Evolutionary conservation across 2,329 filamentous ascomycete species (phyloP), one percentile per base, ranked within the genome.

Genomic region (Xylaria sp.): DNA sequence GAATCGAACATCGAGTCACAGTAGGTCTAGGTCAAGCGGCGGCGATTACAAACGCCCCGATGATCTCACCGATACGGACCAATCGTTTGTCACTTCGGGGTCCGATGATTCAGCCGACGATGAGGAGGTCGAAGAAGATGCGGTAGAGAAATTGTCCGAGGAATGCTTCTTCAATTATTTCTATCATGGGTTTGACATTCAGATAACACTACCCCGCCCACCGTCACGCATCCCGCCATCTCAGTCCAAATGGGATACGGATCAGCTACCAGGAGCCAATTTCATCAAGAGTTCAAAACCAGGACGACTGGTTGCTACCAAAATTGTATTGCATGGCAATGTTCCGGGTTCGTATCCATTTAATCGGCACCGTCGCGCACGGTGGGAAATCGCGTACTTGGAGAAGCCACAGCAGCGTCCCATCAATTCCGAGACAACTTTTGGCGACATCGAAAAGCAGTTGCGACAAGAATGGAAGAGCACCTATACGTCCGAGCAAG

Each of bases 161-260:
- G 92, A 96, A 74, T 93, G 89, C 67, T 99, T 98, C 75, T 97
- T 95, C 78, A 98, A 98, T 75, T 99, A 99, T 76, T 99, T 97
- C 74, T 90, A 94, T 68, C 89, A 97, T 65, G 95, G 95, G 1
- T 96, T 99, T 73, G 95, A 99, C 76, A 86, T 97, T 9, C 83
- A 98, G 4, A 86, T 99, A n/a, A 96, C 94, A 0, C 87, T 88
- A 31, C 90, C 92, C 0, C 87, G 86, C 0, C 74, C 83, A 4
- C 82, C 89, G 3, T 91, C 90, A 0, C 85, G 85, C 21, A 80
- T 81, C 6, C 88, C 90, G 0, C 90, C 89, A 12, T 79, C 82
- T 4, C 81, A 75, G 61, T 56, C 59, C 6, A 64, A 67, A 2
- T 57, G 70, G 8, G 71, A 70, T 21, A 70, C 69, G 2, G 65